Base-by-base conservation (phyloP, 768 basidiomycete genomes). In the Phaffia australis region DNA sequence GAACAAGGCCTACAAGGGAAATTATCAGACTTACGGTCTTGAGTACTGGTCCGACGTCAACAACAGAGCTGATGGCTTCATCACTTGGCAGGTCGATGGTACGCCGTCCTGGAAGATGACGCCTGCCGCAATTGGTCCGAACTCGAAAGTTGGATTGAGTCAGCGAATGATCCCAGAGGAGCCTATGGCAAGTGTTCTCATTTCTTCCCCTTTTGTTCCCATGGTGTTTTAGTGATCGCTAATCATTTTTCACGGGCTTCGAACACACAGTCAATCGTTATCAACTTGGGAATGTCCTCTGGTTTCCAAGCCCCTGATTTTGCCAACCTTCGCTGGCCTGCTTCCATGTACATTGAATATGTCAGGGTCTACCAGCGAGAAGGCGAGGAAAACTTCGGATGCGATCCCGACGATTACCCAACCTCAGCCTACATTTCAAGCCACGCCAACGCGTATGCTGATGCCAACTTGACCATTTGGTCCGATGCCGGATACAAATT, bases 381-480 rank as follows among this genome's bases (percentile, higher is more conserved):
- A 25, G 90, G 86, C 11, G 74, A 83, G n/a, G 74, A 83, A 70
- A 79, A 74, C 50, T 71, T 89, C 47, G 85, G 86, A 0, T 99
- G 94, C 75, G 81, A 89, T 74, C 94, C 29, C 30, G 14, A 56
- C 15, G 57, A 66, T 9, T 60, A 82, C 65, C 94, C 94, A 0
- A 99, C 94, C 1, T 74, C 83, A 21, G 77, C 84, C 65, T 99
- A 98, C 71, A 80, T 80, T 62, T 66, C 72, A 54, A 78, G 78
- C 6, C 82, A 83, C 73, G 65, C 78, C 56, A 80, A 82, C 60
- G 81, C 86, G 60, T 94, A 92, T 73, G 80, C 76, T 63, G 84
- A 95, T 74, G 80, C 89, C 23, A 92, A 94, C 73, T 76, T 89
- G 54, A 93, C 92, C 32, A 87, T 86, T 56, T 94, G 92, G 91